Evolutionary conservation across 768 basidiomycete species (phyloP).

Genomic region (Tulasnella sp.): DNA sequence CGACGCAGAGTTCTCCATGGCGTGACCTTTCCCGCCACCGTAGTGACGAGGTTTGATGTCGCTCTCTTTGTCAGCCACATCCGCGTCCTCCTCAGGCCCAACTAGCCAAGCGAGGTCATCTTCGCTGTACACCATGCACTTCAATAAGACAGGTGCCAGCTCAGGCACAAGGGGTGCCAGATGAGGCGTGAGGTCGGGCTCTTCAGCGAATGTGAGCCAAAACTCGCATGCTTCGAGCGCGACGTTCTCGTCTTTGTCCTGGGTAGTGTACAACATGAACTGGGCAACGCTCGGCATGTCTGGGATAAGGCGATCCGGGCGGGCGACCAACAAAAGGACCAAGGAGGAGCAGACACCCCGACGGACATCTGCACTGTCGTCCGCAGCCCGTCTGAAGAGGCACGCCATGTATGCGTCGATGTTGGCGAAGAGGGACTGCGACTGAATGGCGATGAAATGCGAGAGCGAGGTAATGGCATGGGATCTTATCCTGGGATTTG

Average conservation of each 20-base stretch:
- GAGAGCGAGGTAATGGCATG: constrained; percentile 93
- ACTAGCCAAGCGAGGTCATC: constrained; percentile 95
- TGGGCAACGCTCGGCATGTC: constrained; percentile 94
- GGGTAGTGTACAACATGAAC: constrained; percentile 98
- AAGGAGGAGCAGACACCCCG: constrained; percentile 95
- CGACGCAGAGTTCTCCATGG: constrained; percentile 50
- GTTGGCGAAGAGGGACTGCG: constrained; percentile 82
- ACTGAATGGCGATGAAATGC: constrained; percentile 83
- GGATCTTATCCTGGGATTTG: constrained; percentile 81
- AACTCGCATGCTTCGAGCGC: constrained; percentile 99
- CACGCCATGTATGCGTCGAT: constrained; percentile 91
- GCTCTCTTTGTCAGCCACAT: constrained; percentile 85
- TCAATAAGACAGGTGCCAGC: constrained; percentile 90
- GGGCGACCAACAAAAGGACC: constrained; percentile 84
- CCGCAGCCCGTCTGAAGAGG: constrained; percentile 91
- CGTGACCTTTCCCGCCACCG: constrained; percentile 70
- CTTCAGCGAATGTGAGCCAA: constrained; percentile 98
- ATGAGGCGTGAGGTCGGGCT: constrained; percentile 77
- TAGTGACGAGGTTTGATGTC: constrained; percentile 98
- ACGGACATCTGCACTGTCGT: constrained; percentile 89
- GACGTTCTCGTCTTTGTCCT: constrained; percentile 94
- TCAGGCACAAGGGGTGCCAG: constrained; percentile 84
- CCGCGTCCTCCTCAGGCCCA: constrained; percentile 74
- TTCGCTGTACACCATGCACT: constrained; percentile 97
- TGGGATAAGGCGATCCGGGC: constrained; percentile 94